Base-by-base conservation (phyloP, 2,329 filamentous ascomycete species). In the Fusarium newnesense region DNA sequence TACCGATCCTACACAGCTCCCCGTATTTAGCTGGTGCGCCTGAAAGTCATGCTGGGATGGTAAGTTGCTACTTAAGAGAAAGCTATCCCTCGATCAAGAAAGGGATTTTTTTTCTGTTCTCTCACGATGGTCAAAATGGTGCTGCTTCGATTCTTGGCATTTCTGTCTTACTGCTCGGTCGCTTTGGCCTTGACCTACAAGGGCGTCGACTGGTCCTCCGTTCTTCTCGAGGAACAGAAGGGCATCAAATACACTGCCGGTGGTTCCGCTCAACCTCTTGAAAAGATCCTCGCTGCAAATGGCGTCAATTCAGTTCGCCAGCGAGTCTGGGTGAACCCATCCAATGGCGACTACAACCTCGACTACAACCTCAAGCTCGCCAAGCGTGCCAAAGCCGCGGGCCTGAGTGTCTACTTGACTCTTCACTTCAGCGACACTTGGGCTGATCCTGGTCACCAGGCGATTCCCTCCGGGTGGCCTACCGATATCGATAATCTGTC, bases 271-370 rank as follows among this genome's bases (percentile, higher is more conserved):
- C 83, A 89, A 65, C 81, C 89, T 0, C 84, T 94, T 3, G 92
- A 94, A 76, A 85, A 82, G 5, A 93, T 94, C 60, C 82, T 94
- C 7, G 87, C 84, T 7, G 82, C 82, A 16, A 88, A 85, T 34
- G 92, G 92, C 19, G 88, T 93, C 74, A 94, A 93, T 80, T 92
- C 89, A 0, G 89, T 93, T 50, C 88, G 92, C 24, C 92, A 94
- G 79, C 86, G 92, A 32, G 81, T 94, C 47, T 94, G 92, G 92
- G 92, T 94, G 30, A 92, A 92, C 74, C 89, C 90, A 0, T 83
- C 86, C 16, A 86, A 89, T 73, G 90, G 91, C 50, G 85, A 87
- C 73, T 94, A 94, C 80, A 88, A 92, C 79, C 84, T 94, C 46
- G 88, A 88, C 66, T 94, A 94, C 81, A 94, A 93, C 78, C 78